Percentiles rank a stretch among this genome's conserved stretches.
phyloP scores from a whole-genome alignment of 2,329 filamentous ascomycete genomes.

The Kalmusia sp. region DNA sequence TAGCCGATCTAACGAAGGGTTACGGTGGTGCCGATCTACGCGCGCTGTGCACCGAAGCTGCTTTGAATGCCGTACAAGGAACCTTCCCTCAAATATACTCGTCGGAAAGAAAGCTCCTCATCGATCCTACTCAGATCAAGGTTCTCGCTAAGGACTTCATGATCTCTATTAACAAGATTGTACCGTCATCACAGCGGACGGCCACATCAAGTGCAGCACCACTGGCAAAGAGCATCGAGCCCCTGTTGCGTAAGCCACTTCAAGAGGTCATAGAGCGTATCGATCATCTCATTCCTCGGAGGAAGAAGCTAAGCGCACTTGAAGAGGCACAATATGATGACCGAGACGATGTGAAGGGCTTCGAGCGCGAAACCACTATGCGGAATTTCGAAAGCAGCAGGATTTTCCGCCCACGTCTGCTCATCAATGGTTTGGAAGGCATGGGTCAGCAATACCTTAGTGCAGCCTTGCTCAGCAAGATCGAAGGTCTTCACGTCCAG shows the following conservation, averaged over 20 bases:
- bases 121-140: slow-evolving; percentile 83
- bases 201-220: slow-evolving; percentile 84
- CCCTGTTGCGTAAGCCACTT: slow-evolving; percentile 78
- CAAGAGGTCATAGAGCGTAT: slow-evolving; percentile 71
- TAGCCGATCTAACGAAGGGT: slow-evolving; percentile 90
- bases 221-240: slow-evolving; percentile 79
- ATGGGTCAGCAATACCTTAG: slow-evolving; percentile 96
- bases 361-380: slow-evolving; percentile 79
- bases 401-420: slow-evolving; percentile 84
- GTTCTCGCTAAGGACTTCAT: slow-evolving; percentile 96
- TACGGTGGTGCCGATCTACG: slow-evolving; percentile 96
- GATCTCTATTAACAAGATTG: slow-evolving; percentile 94
- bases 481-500: slow-evolving; percentile 94
- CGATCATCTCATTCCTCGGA: slow-evolving; percentile 79
- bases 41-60: slow-evolving; percentile 93
- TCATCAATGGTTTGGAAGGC: slow-evolving; percentile 81
- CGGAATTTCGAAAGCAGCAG: slow-evolving; percentile 81
- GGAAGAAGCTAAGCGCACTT: slow-evolving; percentile 85
- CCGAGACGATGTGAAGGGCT: slow-evolving; percentile 80
- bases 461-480: slow-evolving; percentile 83
- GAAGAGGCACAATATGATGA: slow-evolving; percentile 95
- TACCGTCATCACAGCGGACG: slow-evolving; percentile 92
- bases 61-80: slow-evolving; percentile 92
- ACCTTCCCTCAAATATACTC: slow-evolving; percentile 96
- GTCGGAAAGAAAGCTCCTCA: slow-evolving; percentile 86